Evolutionary conservation across 2,329 filamentous ascomycete genomes (phyloP).

Genomic region (Cladobotryum protrusum): DNA sequence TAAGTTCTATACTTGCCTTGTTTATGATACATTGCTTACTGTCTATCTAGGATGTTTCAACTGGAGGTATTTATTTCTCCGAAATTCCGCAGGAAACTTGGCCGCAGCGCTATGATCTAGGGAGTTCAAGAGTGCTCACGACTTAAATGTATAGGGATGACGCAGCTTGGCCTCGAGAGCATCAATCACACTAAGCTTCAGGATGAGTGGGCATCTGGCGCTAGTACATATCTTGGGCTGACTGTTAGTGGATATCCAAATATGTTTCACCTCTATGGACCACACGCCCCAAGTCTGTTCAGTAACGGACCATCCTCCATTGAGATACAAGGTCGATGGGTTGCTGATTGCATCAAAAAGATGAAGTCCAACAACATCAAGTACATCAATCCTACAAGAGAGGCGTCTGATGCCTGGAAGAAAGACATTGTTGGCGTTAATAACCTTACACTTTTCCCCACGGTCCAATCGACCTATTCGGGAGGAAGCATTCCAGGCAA

Average conservation of each 20-base stretch:
- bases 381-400: slow-evolving; percentile 43
- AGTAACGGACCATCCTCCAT: slow-evolving; percentile 49
- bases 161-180: slow-evolving; percentile 38
- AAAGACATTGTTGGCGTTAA: slow-evolving; percentile 40
- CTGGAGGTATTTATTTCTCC: no score
- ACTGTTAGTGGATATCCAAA: slow-evolving; percentile 41
- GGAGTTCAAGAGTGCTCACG: no score
- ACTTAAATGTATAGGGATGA: slow-evolving; percentile 28
- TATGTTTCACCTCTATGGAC: slow-evolving; percentile 49
- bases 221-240: slow-evolving; percentile 39
- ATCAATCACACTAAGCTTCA: slow-evolving; percentile 31
- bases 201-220: slow-evolving; percentile 37
- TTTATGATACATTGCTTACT: no score
- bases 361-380: slow-evolving; percentile 40
- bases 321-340: slow-evolving; percentile 52
- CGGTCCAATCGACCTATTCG: slow-evolving; percentile 47
- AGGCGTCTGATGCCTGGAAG: slow-evolving; percentile 44
- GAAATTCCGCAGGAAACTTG: no score
- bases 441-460: slow-evolving; percentile 42
- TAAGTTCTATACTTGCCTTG: slow-evolving; percentile 19
- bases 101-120: no score
- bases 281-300: slow-evolving; percentile 50
- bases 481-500: slow-evolving; percentile 51
- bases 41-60: no score
- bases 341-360: slow-evolving; percentile 43